These are phyloP conservation scores for Xylaria arbuscula DNA, from an alignment of 2,329 filamentous ascomycete genomes.

Conservation along the genomic window DNA sequence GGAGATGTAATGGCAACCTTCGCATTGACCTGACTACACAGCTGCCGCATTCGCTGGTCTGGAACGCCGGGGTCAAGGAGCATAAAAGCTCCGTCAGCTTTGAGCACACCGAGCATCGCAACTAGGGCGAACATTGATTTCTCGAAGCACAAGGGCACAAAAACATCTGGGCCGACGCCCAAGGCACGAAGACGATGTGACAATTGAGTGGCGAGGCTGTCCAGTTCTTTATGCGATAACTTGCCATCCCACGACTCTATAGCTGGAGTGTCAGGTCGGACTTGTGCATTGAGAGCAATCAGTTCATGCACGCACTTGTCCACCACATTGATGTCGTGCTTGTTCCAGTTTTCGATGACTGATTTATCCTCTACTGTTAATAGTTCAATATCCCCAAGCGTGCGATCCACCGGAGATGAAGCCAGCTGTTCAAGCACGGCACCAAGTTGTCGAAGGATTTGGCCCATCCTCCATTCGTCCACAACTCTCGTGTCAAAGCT, in stretches of 20 bases:
- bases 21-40: constrained; percentile 5
- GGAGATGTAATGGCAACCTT: background rate
- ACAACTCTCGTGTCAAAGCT: constrained; percentile 10
- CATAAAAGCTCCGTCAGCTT: constrained; percentile 4
- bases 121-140: constrained; percentile 24
- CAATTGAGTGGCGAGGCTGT: constrained; percentile 17
- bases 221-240: constrained; percentile 19
- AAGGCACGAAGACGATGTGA: constrained; percentile 1
- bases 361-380: background rate
- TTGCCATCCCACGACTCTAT: constrained; percentile 21
- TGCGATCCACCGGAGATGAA: background rate
- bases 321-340: background rate
- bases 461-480: constrained; percentile 8
- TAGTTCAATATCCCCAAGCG: constrained; percentile 1
- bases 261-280: constrained; percentile 23
- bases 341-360: background rate
- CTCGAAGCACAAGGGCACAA: constrained; percentile 25
- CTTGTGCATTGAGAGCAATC: constrained; percentile 2
- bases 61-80: constrained; percentile 6
- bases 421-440: constrained; percentile 6
- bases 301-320: constrained; percentile 7
- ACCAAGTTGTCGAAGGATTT: constrained; percentile 12
- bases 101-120: constrained; percentile 20
- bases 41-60: constrained; percentile 1
- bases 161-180: constrained; percentile 8